These are phyloP conservation scores for Purshia tridentata DNA, from an alignment of 306 rosid genomes.

Conservation along the genomic window DNA sequence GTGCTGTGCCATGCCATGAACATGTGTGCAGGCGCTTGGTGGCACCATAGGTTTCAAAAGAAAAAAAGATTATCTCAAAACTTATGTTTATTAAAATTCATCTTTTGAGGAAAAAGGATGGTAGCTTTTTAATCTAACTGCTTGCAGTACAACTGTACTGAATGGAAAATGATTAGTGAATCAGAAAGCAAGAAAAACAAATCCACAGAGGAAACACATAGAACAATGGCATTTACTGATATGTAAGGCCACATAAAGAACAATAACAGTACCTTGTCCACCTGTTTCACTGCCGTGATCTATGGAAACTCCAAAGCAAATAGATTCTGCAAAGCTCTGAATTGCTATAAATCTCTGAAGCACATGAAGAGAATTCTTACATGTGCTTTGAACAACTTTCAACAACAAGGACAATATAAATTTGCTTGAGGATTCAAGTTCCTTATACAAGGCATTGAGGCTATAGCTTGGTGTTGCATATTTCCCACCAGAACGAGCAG, in stretches of 20 bases:
- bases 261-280: constrained; percentile 56
- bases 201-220: not conserved
- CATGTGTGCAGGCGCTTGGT: too few species aligned
- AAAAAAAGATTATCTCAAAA: not conserved
- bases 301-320: constrained; percentile 60
- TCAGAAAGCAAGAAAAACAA: constrained; percentile 7
- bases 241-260: constrained; percentile 18
- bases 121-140: not conserved
- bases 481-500: constrained; percentile 76
- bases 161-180: not conserved
- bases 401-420: constrained; percentile 71
- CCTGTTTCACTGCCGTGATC: constrained; percentile 30
- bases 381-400: constrained; percentile 63
- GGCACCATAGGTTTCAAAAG: too few species aligned
- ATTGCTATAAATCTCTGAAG: constrained; percentile 82
- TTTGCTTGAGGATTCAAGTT: constrained; percentile 82
- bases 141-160: not conserved
- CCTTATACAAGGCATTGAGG: constrained; percentile 65
- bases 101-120: not conserved
- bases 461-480: constrained; percentile 61
- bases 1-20: too few species aligned
- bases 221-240: constrained; percentile 13
- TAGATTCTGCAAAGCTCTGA: constrained; percentile 71
- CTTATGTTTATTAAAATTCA: not conserved
- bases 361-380: constrained; percentile 66